Evolutionary conservation across 2,329 filamentous ascomycete species (phyloP), one percentile per base, ranked within the genome.

Genomic region (Geoglossum cookeanum): DNA sequence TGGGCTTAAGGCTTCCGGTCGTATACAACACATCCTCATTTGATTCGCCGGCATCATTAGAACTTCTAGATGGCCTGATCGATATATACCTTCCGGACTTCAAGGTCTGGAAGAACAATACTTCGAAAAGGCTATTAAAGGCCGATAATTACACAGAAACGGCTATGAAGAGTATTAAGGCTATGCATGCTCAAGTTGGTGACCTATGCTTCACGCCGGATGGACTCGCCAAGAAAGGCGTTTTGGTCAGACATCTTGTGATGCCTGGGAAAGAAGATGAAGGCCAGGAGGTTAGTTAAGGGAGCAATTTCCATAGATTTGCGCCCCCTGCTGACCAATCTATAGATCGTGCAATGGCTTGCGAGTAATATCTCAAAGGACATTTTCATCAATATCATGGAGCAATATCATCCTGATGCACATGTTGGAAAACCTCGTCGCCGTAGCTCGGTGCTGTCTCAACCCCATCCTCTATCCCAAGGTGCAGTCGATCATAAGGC

Each of bases 61-160:
- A 80, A 59, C 73, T 92, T 7, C 76, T 94, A 63, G 82, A 92
- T 63, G 87, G 87, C 0, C 71, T 94, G 32, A 80, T 92, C 0
- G 87, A 92, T 66, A 88, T 94, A 49, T 94, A 92, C 66, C 73
- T 94, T n/a, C 84, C 87, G 0, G 87, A 94, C 66, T 92, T 92
- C 73, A 92, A 94, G 68, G 80, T 90, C 8, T 92, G 85, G 86
- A 78, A 78, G 32, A 68, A 75, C 1, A 71, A 68, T 27, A 83
- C 84, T 0, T 84, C 84, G 22, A 83, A 78, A 63, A 75, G 86
- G 9, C 71, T 92, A 33, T 75, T 92, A 39, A 94, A 94, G 67
- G 84, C 84, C 3, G 83, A 87, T 53, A 78, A 87, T 66, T 92
- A 91, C 66, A 78, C 83, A 0, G 71, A 76, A 8, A 79, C 80